Conservation (phyloP, 768 basidiomycete species). For the Hypholoma sublateritium region DNA sequence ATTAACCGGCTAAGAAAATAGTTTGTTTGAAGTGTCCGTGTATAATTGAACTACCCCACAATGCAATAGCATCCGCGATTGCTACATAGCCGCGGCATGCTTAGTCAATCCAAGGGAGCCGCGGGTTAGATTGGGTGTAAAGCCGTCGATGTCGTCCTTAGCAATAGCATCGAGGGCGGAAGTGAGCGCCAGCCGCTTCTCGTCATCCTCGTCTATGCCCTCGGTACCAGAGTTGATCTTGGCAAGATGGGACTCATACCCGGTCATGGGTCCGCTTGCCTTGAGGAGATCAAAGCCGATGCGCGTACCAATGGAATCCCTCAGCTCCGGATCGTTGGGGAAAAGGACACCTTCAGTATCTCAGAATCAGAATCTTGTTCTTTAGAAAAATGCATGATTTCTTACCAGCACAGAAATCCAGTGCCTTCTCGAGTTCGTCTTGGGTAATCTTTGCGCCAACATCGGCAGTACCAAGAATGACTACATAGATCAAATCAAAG, state of each 20-base stretch:
- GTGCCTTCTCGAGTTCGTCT: slow-evolving; percentile 2
- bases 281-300: slow-evolving; percentile 5
- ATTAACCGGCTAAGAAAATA: too few species aligned
- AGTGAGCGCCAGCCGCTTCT: background rate
- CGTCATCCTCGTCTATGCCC: background rate
- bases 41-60: background rate
- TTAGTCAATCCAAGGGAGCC: background rate
- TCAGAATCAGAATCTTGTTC: too few species aligned
- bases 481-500: background rate
- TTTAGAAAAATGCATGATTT: background rate
- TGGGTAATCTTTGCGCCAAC: slow-evolving; percentile 1
- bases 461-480: slow-evolving; percentile 1
- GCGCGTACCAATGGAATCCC: slow-evolving; percentile 1
- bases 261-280: background rate
- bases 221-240: slow-evolving; percentile 1
- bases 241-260: background rate
- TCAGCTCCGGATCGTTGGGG: background rate
- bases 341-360: background rate
- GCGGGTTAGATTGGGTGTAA: background rate
- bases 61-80: too few species aligned
- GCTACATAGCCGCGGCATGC: background rate
- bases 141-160: slow-evolving; percentile 1
- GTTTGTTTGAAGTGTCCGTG: background rate
- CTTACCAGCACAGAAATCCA: slow-evolving; percentile 2
- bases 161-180: background rate